A percentile compares a stretch with the other conserved stretches of the same genome.
Evolutionary conservation across 805 yeast genomes (phyloP).

Genomic region (Torulaspora delbrueckii): DNA sequence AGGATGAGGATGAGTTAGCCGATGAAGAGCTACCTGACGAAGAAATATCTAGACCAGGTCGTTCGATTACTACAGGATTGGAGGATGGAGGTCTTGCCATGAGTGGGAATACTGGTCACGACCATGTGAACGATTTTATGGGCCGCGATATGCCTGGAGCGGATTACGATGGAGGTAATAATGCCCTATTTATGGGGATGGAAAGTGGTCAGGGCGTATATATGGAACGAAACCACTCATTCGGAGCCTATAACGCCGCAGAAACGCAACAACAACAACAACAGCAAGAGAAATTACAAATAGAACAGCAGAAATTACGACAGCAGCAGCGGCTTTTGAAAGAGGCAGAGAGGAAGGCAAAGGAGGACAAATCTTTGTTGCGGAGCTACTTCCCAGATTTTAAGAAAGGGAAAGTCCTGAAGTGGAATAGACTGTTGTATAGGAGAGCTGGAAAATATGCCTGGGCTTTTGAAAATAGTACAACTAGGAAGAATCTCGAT

Average conservation of each 20-base stretch:
- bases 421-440: conserved; percentile 53
- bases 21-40: conserved; percentile 62
- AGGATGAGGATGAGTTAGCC: conserved; percentile 90
- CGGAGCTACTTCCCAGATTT: conserved; percentile 52
- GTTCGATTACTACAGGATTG: background rate
- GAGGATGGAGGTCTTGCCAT: background rate
- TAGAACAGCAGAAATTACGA: conserved; percentile 1
- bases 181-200: conserved; percentile 34
- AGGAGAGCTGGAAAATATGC: conserved; percentile 43
- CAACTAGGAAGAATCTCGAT: conserved; percentile 30
- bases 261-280: conserved; percentile 14
- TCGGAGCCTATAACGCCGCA: conserved; percentile 17
- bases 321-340: conserved; percentile 8
- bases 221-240: conserved; percentile 22
- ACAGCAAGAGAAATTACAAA: background rate
- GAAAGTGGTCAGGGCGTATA: conserved; percentile 17
- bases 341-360: conserved; percentile 22
- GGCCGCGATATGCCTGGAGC: conserved; percentile 8
- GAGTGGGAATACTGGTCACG: background rate
- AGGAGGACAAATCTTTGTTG: conserved; percentile 37
- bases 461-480: conserved; percentile 37
- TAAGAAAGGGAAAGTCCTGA: conserved; percentile 44
- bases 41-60: conserved; percentile 9
- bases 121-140: conserved; percentile 14
- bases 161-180: conserved; percentile 24